These are phyloP conservation scores for Tricholoma matsutake DNA, from an alignment of 768 basidiomycete genomes.

Conservation along the genomic window DNA sequence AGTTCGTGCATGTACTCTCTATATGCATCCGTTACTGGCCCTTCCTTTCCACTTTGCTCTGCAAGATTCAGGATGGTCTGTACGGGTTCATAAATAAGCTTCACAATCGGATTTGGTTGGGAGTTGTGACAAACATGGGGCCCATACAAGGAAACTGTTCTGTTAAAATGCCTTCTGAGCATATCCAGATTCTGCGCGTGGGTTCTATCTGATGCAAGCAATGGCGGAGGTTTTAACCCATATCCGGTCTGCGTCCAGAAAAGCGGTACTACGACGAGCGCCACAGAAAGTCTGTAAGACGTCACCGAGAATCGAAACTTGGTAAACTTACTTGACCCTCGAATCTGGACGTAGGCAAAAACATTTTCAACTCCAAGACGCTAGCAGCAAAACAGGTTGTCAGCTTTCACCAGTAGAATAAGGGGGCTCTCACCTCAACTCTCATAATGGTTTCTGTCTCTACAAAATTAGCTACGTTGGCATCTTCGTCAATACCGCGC, in stretches of 20 bases:
- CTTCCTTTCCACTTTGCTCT: slow-evolving; percentile 89
- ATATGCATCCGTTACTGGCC: slow-evolving; percentile 73
- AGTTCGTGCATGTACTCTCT: slow-evolving; percentile 62
- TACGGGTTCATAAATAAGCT: slow-evolving; percentile 6
- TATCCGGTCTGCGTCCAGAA: slow-evolving; percentile 91
- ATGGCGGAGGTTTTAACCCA: slow-evolving; percentile 84
- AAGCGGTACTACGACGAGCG: slow-evolving; percentile 64
- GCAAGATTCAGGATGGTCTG: slow-evolving; percentile 88
- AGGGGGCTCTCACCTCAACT: slow-evolving; percentile 55
- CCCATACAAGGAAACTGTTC: slow-evolving; percentile 66
- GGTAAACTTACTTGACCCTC: slow-evolving; percentile 76
- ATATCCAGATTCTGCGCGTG: slow-evolving; percentile 68
- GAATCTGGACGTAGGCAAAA: slow-evolving; percentile 86
- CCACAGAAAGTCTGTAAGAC: slow-evolving; percentile 9
- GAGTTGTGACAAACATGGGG: slow-evolving; percentile 52
- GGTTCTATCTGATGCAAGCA: slow-evolving; percentile 71
- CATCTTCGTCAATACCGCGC: slow-evolving; percentile 89
- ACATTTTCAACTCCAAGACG: slow-evolving; percentile 72
- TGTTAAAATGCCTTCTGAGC: slow-evolving; percentile 70
- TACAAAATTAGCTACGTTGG: slow-evolving; percentile 93
- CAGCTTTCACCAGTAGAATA: not conserved
- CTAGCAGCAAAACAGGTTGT: slow-evolving; percentile 32
- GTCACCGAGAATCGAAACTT: not conserved
- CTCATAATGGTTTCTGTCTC: slow-evolving; percentile 90
- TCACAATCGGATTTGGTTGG: not conserved